These are phyloP conservation scores for Alternaria sp. DNA, from an alignment of 2,329 filamentous ascomycete species.

Conservation along the genomic window DNA sequence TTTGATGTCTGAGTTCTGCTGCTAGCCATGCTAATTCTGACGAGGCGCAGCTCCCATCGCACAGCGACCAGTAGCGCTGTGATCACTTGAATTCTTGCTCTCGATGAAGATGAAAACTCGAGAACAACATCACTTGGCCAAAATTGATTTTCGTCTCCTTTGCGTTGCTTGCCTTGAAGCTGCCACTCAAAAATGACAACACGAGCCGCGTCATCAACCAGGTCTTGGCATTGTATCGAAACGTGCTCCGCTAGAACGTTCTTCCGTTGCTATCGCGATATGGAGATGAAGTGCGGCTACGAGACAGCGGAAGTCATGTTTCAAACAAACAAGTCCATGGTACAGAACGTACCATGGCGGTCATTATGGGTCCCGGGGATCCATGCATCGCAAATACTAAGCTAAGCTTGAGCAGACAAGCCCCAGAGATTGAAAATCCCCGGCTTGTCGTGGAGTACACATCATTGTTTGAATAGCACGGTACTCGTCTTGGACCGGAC, in stretches of 20 bases:
- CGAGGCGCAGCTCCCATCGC: neutral
- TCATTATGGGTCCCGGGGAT: neutral
- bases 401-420: neutral
- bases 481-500: neutral
- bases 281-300: neutral
- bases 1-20: neutral
- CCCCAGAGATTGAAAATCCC: neutral
- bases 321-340: neutral
- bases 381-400: neutral
- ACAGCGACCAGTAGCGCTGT: neutral
- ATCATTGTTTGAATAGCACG: neutral
- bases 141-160: neutral
- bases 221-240: neutral
- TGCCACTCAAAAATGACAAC: neutral
- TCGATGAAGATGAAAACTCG: neutral
- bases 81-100: neutral
- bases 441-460: neutral
- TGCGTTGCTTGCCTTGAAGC: neutral
- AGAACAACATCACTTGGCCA: neutral
- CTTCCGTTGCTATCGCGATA: neutral
- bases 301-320: neutral
- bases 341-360: neutral
- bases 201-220: neutral
- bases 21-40: neutral
- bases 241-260: neutral